Conservation (phyloP, 2,329 filamentous ascomycete species). For the Westerdykella sp. region DNA sequence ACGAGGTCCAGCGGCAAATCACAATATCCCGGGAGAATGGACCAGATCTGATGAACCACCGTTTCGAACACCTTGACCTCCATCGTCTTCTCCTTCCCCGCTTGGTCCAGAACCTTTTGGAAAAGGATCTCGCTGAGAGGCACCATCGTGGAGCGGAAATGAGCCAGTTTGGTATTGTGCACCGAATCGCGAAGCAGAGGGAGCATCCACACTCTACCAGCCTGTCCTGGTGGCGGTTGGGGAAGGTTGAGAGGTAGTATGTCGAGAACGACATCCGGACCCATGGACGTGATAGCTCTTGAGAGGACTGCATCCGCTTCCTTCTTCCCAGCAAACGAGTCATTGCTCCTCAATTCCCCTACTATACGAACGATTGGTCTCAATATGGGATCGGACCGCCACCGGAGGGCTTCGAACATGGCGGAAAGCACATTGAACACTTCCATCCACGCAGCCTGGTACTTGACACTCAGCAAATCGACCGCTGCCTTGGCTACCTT, state of each 20-base stretch:
- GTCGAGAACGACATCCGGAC: constrained; percentile 73
- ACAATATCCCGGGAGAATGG: constrained; percentile 87
- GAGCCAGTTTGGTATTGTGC: constrained; percentile 76
- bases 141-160: constrained; percentile 81
- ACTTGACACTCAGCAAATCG: constrained; percentile 78
- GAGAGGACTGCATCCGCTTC: constrained; percentile 88
- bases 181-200: constrained; percentile 85
- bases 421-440: constrained; percentile 83
- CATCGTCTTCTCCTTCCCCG: constrained; percentile 79
- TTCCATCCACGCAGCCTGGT: constrained; percentile 89
- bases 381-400: constrained; percentile 76
- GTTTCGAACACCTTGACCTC: constrained; percentile 98
- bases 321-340: constrained; percentile 88
- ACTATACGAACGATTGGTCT: constrained; percentile 68
- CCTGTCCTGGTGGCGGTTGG: constrained; percentile 67
- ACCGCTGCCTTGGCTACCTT: constrained; percentile 69
- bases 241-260: constrained; percentile 82
- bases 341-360: constrained; percentile 79
- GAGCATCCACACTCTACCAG: constrained; percentile 89
- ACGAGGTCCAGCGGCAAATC: constrained; percentile 72
- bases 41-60: constrained; percentile 92
- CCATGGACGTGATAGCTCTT: constrained; percentile 82
- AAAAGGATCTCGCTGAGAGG: constrained; percentile 87
- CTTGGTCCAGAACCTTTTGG: constrained; percentile 79
- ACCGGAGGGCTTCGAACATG: constrained; percentile 80